phyloP scores from a whole-genome alignment of 495 filamentous ascomycete species.

The Rostrohypoxylon terebratum region DNA sequence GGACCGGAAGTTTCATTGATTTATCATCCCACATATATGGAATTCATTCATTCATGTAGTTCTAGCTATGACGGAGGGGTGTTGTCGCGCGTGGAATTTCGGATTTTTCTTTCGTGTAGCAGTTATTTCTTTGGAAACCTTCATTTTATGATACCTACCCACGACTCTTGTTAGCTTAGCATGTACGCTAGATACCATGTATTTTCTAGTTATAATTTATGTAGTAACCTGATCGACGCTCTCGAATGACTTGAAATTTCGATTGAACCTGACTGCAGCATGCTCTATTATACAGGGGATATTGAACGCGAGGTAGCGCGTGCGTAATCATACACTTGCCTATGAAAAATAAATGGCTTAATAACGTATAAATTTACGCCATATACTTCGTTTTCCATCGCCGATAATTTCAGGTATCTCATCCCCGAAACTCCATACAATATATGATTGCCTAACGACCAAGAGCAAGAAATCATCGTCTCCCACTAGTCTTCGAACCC shows the following conservation, averaged over 20 bases:
- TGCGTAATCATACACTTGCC: not conserved
- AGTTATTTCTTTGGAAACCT: not conserved
- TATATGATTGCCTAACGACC: conserved; percentile 42
- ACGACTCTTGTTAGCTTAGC: not conserved
- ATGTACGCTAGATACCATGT: conserved; percentile 1
- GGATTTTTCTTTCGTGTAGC: not conserved
- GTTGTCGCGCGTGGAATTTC: not conserved
- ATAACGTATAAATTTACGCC: conserved; percentile 26
- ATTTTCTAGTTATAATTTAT: not conserved
- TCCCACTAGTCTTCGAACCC: conserved; percentile 36
- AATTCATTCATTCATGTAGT: not conserved
- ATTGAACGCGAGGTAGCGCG: not conserved
- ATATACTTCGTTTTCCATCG: conserved; percentile 18
- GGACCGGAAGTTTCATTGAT: not conserved
- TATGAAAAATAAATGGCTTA: conserved; percentile 3
- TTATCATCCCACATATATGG: not conserved
- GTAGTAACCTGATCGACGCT: not conserved
- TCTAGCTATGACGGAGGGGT: conserved; percentile 4
- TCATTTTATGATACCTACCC: conserved; percentile 3
- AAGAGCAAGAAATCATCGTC: conserved; percentile 49
- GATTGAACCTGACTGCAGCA: not conserved
- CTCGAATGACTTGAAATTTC: not conserved
- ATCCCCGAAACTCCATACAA: conserved; percentile 43
- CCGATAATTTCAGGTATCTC: conserved; percentile 31
- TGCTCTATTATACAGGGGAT: not conserved